Evolutionary conservation across 345 rosid species (phyloP), one percentile per base, ranked within the genome.

Genomic region (Camelina sativa): DNA sequence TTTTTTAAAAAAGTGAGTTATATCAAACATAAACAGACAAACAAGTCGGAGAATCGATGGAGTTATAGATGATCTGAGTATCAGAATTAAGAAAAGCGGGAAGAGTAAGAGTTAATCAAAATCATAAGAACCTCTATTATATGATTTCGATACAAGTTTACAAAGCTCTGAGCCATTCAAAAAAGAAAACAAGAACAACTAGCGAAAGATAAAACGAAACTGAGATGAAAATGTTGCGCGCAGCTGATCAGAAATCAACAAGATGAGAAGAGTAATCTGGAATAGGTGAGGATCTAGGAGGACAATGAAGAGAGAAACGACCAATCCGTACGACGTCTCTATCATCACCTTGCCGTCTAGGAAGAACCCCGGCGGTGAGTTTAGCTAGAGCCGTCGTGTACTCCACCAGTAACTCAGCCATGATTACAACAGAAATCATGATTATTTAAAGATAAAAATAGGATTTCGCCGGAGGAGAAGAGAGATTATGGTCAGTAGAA

Each of bases 361-460:
- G 82, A 55, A 84, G 38, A 58, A 83, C 65, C 30, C 50, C 76
- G 74, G 80, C 80, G 12, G 86, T 71, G 55, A 82, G 44, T 76
- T 78, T 83, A 2, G 87, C 81, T 34, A 90, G 67, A 5, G 83
- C 87, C 65, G 51, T 69, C 78, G 84, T 75, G 84, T 82, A 89
- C 51, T 79, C 91, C 68, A 71, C 75, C 48, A 90, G 28, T 17
- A 88, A 69, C 85, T 82, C 89, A 63, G 86, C 78, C 77, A 82
- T 58, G 43, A 66, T 69, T 35, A 84, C 76, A 68, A 82, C 83
- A 25, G 76, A 76, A 5, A 89, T 85, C 91, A 87, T 89, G 53
- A 6, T 48, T 5, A 2, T 28, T 28, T 28, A 28, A 23, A 65
- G 8, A 10, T 7, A 6, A 2, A 38, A 10, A 10, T 12, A 19